Evolutionary conservation across 257 asterid species (phyloP).

Genomic region (Solanum rostratum): DNA sequence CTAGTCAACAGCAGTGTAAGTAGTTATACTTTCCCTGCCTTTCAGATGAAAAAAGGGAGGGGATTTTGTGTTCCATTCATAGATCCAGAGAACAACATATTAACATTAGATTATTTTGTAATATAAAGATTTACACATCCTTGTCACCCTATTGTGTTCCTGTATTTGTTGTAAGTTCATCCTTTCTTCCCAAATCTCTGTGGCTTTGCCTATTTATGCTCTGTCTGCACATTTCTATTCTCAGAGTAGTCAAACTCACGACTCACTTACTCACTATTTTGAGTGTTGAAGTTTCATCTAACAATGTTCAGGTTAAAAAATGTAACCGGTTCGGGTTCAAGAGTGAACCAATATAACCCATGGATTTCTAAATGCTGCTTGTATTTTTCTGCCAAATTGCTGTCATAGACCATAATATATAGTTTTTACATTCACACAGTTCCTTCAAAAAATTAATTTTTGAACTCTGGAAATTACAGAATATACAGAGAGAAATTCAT

Average conservation of each 20-base stretch:
- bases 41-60: neutral
- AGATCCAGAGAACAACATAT: neutral
- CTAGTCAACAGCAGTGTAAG: constrained; percentile 41
- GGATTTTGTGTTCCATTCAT: neutral
- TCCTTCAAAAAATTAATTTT: neutral
- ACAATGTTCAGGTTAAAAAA: neutral
- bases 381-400: neutral
- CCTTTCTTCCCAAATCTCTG: neutral
- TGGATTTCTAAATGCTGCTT: neutral
- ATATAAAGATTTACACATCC: neutral
- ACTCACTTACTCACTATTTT: neutral
- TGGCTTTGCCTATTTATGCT: neutral
- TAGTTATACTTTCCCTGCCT: constrained; percentile 20
- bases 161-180: neutral
- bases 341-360: neutral
- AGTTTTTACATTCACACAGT: neutral
- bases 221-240: neutral
- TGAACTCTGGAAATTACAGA: neutral
- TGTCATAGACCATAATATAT: neutral
- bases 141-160: neutral
- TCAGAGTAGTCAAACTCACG: neutral
- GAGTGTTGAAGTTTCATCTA: neutral
- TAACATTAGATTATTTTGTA: neutral
- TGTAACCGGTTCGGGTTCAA: neutral
- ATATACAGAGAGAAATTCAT: constrained; percentile 11